Conservation (phyloP, 2,329 filamentous ascomycete genomes). For the Fusarium sterilihyphosum region DNA sequence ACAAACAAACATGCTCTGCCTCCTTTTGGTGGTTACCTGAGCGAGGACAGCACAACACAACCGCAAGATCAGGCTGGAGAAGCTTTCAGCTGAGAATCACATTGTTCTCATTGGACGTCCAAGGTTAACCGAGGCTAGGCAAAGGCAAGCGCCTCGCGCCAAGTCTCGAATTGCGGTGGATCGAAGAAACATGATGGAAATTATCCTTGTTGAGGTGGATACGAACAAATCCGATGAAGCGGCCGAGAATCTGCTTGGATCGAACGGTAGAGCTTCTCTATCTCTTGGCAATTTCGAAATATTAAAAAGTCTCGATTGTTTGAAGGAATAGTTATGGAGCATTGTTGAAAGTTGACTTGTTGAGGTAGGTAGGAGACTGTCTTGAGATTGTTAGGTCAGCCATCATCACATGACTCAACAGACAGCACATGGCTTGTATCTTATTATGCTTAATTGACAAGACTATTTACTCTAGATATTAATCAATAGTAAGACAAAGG, state of each 20-base stretch:
- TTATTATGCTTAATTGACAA: conserved; percentile 9
- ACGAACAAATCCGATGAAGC: neutral
- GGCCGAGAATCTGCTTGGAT: conserved; percentile 5
- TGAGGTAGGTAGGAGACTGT: neutral
- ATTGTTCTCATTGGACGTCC: neutral
- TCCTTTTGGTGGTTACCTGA: neutral
- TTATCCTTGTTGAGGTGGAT: conserved; percentile 22
- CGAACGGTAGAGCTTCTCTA: neutral
- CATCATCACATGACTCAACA: conserved; percentile 8
- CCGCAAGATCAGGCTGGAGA: neutral
- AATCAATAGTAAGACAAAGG: neutral
- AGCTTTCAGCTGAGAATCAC: neutral
- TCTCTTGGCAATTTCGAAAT: neutral
- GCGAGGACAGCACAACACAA: neutral
- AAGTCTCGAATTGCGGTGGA: conserved; percentile 30
- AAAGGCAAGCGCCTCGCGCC: conserved; percentile 13
- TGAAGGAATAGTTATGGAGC: neutral
- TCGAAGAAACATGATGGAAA: conserved; percentile 10
- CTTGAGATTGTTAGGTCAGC: neutral
- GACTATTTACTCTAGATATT: neutral
- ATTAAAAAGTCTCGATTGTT: neutral
- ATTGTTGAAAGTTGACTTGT: neutral
- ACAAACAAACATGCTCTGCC: neutral
- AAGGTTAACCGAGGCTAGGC: neutral
- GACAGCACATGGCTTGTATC: neutral